Evolutionary conservation across 1,139 yeast genomes (phyloP).

Genomic region (Wickerhamiella infanticola): DNA sequence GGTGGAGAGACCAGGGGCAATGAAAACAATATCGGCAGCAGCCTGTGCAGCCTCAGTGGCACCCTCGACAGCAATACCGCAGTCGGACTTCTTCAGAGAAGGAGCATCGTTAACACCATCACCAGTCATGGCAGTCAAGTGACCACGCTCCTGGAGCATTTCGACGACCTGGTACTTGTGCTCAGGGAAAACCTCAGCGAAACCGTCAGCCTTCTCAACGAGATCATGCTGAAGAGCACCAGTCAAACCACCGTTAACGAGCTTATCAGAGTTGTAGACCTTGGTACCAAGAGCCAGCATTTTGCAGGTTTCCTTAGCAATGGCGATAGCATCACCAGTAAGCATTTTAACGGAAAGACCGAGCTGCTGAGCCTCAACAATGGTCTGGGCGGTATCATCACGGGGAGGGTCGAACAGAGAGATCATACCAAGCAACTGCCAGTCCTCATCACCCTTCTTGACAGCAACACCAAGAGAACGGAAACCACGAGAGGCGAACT

Average conservation of each 20-base stretch:
- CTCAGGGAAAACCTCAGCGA: conserved; percentile 72
- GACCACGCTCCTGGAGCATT: conserved; percentile 61
- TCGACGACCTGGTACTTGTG: conserved; percentile 70
- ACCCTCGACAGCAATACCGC: conserved; percentile 74
- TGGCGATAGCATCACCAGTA: conserved; percentile 98
- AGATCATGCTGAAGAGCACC: conserved; percentile 35
- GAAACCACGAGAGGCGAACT: conserved; percentile 97
- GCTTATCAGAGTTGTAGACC: conserved; percentile 94
- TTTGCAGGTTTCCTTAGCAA: conserved; percentile 97
- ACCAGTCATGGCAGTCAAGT: conserved; percentile 72
- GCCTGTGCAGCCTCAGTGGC: conserved; percentile 71
- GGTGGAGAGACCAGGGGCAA: conserved; percentile 68
- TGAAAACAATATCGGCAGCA: conserved; percentile 66
- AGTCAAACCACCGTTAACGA: conserved; percentile 68
- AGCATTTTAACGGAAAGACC: conserved; percentile 96
- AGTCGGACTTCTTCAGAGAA: conserved; percentile 64
- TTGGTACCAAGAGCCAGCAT: conserved; percentile 94
- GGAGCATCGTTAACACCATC: conserved; percentile 75
- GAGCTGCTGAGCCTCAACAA: conserved; percentile 78
- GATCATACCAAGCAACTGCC: conserved; percentile 97
- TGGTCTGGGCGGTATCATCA: conserved; percentile 95
- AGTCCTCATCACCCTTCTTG: conserved; percentile 98
- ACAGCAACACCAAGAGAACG: conserved; percentile 97
- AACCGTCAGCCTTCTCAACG: conserved; percentile 68
- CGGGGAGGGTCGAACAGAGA: conserved; percentile 99